These are phyloP conservation scores for Backusella circina DNA, from an alignment of 192 early-diverging fungal genomes.

Conservation along the genomic window DNA sequence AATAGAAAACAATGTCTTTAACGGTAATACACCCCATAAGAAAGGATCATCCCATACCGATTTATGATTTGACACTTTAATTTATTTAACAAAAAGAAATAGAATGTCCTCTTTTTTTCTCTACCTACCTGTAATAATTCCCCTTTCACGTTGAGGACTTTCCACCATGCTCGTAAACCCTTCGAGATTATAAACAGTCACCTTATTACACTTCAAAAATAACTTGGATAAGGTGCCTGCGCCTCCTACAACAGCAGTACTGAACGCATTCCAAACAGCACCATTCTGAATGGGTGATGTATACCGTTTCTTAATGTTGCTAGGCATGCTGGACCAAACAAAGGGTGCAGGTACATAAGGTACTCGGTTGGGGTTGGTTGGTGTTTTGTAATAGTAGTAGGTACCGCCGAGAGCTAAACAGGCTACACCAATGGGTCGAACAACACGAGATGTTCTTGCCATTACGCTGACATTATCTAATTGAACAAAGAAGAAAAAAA, in stretches of 20 bases:
- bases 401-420: not conserved
- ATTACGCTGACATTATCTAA: not conserved
- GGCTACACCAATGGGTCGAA: not conserved
- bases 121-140: slow-evolving; percentile 60
- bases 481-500: not conserved
- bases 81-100: not conserved
- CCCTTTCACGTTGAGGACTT: slow-evolving; percentile 49
- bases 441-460: not conserved
- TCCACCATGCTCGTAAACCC: slow-evolving; percentile 55
- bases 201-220: slow-evolving; percentile 26
- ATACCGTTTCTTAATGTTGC: slow-evolving; percentile 1
- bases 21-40: slow-evolving; percentile 70
- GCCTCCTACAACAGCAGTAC: slow-evolving; percentile 12
- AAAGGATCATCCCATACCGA: slow-evolving; percentile 76
- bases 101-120: not conserved
- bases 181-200: slow-evolving; percentile 52
- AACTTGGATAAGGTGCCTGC: slow-evolving; percentile 29
- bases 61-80: slow-evolving; percentile 65
- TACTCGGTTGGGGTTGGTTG: not conserved
- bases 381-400: slow-evolving; percentile 3
- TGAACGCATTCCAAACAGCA: slow-evolving; percentile 26
- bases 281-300: not conserved
- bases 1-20: slow-evolving; percentile 43
- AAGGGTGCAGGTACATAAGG: slow-evolving; percentile 12
- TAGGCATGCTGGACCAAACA: slow-evolving; percentile 12